Percentiles rank a stretch among this genome's conserved stretches.
Evolutionary conservation across 768 basidiomycete species (phyloP).

Genomic region (Lyophyllum atratum): DNA sequence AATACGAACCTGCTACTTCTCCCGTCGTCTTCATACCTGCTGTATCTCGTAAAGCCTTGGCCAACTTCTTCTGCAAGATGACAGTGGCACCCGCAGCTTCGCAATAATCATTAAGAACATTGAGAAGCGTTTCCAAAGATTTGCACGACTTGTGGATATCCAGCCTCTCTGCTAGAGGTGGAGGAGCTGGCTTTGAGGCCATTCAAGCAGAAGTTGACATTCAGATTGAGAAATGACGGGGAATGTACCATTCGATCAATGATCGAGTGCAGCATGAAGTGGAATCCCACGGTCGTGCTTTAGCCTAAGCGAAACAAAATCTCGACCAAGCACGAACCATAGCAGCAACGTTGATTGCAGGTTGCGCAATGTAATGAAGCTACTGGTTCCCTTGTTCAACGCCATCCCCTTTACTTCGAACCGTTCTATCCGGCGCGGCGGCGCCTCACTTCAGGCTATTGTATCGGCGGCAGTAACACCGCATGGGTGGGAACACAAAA

Average conservation of each 20-base stretch:
- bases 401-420: neutral
- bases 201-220: conserved; percentile 10
- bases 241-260: neutral
- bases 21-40: conserved; percentile 59
- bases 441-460: neutral
- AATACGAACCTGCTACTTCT: conserved; percentile 60
- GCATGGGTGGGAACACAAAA: neutral
- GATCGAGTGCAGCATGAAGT: neutral
- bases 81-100: conserved; percentile 67
- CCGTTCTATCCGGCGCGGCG: neutral
- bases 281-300: neutral
- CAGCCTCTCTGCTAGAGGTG: conserved; percentile 54
- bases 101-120: conserved; percentile 71
- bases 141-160: conserved; percentile 85
- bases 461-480: neutral
- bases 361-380: neutral
- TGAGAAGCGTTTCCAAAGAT: conserved; percentile 67
- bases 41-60: conserved; percentile 68
- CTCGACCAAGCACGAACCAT: neutral
- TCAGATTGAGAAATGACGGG: neutral
- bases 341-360: neutral
- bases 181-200: conserved; percentile 13
- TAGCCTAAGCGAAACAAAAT: neutral
- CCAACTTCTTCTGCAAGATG: conserved; percentile 71
- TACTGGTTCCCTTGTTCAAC: neutral